Evolutionary conservation across 192 early-diverging fungal species (phyloP), one percentile per base, ranked within the genome.

Genomic region (Gryganskiella cystojenkinii): DNA sequence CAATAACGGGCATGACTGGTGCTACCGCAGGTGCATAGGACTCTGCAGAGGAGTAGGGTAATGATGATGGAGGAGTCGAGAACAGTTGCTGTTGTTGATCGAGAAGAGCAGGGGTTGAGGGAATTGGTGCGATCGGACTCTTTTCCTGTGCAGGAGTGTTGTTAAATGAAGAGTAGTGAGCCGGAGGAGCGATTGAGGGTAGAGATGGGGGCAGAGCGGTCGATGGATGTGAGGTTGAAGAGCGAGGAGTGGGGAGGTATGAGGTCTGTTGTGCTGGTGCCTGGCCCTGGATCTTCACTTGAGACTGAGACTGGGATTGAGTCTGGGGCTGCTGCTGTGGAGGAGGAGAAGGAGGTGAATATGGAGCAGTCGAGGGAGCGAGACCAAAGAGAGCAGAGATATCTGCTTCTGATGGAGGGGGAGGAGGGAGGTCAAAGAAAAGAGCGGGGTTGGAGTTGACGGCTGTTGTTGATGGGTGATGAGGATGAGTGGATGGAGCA

Each of bases 311-410:
- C 37, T 40, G 37, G 37, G 37, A n/a, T 40, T 13, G 37, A 13
- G 15, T 11, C 30, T 11, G 52, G 22, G 11, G 52, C 5, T 9
- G 52, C 6, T 28, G 52, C 28, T 11, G n/a, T n/a, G 46, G 17
- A 71, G 58, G 53, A 7, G 58, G 42, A 34, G 58, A 2, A 7
- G 33, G 28, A 14, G 37, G 22, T 11, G 31, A 52, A 14, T 11
- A 14, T 8, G 43, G 25, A 5, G 65, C 19, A 34, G 15, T n/a
- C 6, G 47, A 3, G 30, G 66, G 56, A 17, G 61, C 27, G 22
- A 76, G 33, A 4, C 72, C 72, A 76, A 76, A 76, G 65, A 76
- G 59, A 6, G 72, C 72, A 42, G 64, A 61, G 27, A 76, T 76
- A 31, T 67, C 71, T 10, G 57, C 72, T 43, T 76, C 72, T 14